Evolutionary conservation across 805 yeast species (phyloP).

Genomic region (Candida tammaniensis): DNA sequence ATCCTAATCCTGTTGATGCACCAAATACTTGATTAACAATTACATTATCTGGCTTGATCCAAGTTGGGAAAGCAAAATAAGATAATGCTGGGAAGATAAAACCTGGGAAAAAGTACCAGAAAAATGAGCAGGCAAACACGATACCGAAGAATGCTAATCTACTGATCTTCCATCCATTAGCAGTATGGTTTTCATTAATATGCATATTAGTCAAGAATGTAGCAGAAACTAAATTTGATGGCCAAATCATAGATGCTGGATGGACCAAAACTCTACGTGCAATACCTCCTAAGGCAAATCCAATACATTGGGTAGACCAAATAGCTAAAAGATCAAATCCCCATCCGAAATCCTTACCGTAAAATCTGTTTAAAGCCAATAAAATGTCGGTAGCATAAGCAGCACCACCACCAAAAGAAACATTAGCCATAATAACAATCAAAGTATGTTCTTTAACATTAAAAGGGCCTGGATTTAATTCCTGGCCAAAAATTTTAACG

Average conservation of each 20-base stretch:
- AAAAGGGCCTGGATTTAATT: constrained; percentile 23
- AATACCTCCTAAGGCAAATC: constrained; percentile 67
- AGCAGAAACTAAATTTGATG: constrained; percentile 56
- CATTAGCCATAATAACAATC: constrained; percentile 19
- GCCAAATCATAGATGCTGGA: constrained; percentile 73
- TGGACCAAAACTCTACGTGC: constrained; percentile 56
- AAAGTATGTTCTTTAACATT: constrained; percentile 23
- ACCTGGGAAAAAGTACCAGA: constrained; percentile 62
- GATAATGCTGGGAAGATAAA: constrained; percentile 58
- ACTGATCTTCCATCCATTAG: constrained; percentile 35
- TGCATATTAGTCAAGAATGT: constrained; percentile 28
- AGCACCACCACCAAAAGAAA: constrained; percentile 15
- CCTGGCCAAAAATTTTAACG: constrained; percentile 14
- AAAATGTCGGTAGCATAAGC: constrained; percentile 58
- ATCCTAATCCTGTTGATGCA: constrained; percentile 55
- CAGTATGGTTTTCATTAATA: constrained; percentile 50
- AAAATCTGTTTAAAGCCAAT: constrained; percentile 49
- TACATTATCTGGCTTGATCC: constrained; percentile 62
- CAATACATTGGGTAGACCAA: constrained; percentile 58
- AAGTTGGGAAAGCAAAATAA: constrained; percentile 60
- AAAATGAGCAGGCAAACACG: constrained; percentile 27
- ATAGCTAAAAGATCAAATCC: constrained; percentile 26
- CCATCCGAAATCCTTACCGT: constrained; percentile 30
- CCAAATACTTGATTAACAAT: constrained; percentile 69
- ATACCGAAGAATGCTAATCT: constrained; percentile 13